Evolutionary conservation across 345 rosid genomes (phyloP).

Genomic region (Rubroshorea leprosula): DNA sequence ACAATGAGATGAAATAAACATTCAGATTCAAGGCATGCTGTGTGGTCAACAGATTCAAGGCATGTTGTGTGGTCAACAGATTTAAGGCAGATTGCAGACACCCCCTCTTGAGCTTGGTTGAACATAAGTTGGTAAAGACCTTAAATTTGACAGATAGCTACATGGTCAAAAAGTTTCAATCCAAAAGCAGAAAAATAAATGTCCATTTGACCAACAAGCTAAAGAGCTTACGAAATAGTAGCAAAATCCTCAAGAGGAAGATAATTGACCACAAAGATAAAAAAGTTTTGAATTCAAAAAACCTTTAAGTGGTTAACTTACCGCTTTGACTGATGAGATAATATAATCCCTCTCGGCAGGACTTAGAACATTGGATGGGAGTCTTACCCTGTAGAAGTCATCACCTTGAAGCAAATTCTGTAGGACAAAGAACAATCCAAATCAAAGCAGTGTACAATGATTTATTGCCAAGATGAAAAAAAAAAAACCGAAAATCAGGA

Average conservation of each 20-base stretch:
- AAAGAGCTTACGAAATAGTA: neutral
- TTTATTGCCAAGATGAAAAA: too few species aligned
- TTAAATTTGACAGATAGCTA: neutral
- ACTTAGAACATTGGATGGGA: too few species aligned
- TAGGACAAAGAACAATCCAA: too few species aligned
- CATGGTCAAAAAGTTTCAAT: neutral
- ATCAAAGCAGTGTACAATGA: too few species aligned
- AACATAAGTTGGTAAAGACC: neutral
- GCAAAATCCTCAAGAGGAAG: neutral
- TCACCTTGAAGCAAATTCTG: too few species aligned
- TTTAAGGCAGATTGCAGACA: neutral
- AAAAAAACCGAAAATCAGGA: too few species aligned
- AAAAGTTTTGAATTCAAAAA: neutral
- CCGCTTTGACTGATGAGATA: constrained; percentile 83
- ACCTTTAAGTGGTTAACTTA: constrained; percentile 28
- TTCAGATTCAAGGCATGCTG: too few species aligned
- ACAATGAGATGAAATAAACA: neutral
- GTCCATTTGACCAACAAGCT: neutral
- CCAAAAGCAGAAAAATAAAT: neutral
- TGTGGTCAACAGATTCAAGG: too few species aligned
- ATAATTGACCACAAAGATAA: neutral
- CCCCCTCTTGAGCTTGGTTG: neutral
- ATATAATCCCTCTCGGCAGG: constrained; percentile 71
- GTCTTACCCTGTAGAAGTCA: too few species aligned
- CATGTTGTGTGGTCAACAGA: neutral